Conservation (phyloP, 2,329 filamentous ascomycete genomes). For the Ceratocystis cacaofunesta region DNA sequence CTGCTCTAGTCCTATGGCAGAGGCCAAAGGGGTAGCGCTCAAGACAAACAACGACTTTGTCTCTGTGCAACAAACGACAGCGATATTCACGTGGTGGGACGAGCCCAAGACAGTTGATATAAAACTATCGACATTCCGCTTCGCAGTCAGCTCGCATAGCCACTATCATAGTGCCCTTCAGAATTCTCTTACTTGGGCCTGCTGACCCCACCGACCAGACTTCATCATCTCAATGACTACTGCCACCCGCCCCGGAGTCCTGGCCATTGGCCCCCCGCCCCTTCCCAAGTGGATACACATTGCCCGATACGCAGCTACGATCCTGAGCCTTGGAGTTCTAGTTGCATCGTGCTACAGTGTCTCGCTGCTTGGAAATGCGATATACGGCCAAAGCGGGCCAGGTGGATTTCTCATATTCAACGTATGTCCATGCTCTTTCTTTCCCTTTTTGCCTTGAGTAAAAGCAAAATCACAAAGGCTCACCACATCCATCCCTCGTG, state of each 20-base stretch:
- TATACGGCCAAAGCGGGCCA: constrained; percentile 23
- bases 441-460: constrained; percentile 6
- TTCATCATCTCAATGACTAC: neutral
- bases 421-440: constrained; percentile 24
- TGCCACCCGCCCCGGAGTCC: constrained; percentile 22
- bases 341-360: constrained; percentile 29
- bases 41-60: neutral
- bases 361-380: constrained; percentile 23
- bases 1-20: neutral
- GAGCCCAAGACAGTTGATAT: neutral
- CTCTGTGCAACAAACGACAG: neutral
- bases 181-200: neutral
- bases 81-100: neutral
- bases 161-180: neutral
- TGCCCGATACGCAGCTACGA: constrained; percentile 27
- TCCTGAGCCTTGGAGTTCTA: constrained; percentile 28
- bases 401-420: constrained; percentile 33
- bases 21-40: neutral
- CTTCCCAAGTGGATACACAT: constrained; percentile 27
- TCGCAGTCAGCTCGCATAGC: neutral
- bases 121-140: neutral
- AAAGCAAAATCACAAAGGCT: neutral
- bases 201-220: neutral
- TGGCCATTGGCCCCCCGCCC: constrained; percentile 26
- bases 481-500: neutral